Percentiles rank a stretch among this genome's conserved stretches.
Evolutionary conservation across 441 rosid genomes (phyloP).

Genomic region (Erysimum cheiri): DNA sequence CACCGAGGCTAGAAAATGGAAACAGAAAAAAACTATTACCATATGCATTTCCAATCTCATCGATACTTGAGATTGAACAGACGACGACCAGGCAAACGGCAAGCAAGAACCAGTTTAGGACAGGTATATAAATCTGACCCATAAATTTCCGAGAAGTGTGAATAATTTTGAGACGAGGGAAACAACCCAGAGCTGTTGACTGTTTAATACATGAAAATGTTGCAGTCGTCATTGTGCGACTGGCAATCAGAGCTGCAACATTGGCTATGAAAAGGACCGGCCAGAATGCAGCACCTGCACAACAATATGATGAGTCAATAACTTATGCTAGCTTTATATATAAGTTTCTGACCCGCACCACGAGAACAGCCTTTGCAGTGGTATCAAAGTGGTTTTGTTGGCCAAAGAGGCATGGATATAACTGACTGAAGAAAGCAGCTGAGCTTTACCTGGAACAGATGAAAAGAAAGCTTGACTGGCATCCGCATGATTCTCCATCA

Average conservation of each 20-base stretch:
- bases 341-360: slow-evolving; percentile 21
- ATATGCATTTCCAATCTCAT: slow-evolving; percentile 96
- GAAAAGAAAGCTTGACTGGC: slow-evolving; percentile 80
- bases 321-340: slow-evolving; percentile 22
- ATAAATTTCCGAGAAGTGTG: slow-evolving; percentile 98
- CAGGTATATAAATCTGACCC: slow-evolving; percentile 99
- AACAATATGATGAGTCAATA: slow-evolving; percentile 28
- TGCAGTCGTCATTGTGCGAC: slow-evolving; percentile 97
- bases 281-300: slow-evolving; percentile 83
- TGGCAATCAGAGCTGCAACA: slow-evolving; percentile 91
- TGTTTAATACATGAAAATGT: slow-evolving; percentile 98
- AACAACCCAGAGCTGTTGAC: slow-evolving; percentile 93
- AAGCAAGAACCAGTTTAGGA: slow-evolving; percentile 96
- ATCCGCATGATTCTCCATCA: slow-evolving; percentile 65
- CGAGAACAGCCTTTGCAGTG: slow-evolving; percentile 25
- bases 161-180: slow-evolving; percentile 95
- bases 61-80: slow-evolving; percentile 77
- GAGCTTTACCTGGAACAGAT: slow-evolving; percentile 96
- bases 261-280: slow-evolving; percentile 82
- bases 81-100: slow-evolving; percentile 79
- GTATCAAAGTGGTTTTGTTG: slow-evolving; percentile 13
- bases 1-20: slow-evolving; percentile 17
- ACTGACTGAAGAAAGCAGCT: slow-evolving; percentile 35
- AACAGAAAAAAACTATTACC: slow-evolving; percentile 55
- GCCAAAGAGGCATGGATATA: slow-evolving; percentile 20